Percentiles rank a stretch among this genome's conserved stretches.
These are phyloP conservation scores for Leccinellum albellum DNA, from an alignment of 768 basidiomycete genomes.

Conservation along the genomic window DNA sequence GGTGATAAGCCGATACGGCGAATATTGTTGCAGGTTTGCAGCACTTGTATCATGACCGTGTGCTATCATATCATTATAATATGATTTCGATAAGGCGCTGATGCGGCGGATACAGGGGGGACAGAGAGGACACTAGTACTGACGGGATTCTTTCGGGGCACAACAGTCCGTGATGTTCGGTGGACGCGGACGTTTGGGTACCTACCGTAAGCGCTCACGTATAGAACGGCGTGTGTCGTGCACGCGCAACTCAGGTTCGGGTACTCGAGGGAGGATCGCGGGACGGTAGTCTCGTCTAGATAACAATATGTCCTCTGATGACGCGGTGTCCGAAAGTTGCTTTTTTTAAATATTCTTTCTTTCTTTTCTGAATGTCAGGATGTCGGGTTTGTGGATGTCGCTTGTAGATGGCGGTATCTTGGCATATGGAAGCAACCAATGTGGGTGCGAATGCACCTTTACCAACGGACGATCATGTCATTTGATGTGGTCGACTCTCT, in stretches of 20 bases:
- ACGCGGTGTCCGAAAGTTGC: neutral
- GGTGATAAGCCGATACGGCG: slow-evolving; percentile 11
- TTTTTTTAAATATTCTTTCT: too few species aligned
- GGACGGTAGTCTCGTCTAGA: neutral
- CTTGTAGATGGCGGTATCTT: neutral
- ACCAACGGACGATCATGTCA: neutral
- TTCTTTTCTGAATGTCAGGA: neutral
- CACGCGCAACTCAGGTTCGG: slow-evolving; percentile 3
- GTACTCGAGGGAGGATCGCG: slow-evolving; percentile 2
- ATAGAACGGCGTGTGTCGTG: neutral
- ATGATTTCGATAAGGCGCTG: neutral
- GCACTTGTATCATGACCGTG: neutral
- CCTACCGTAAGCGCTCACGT: neutral
- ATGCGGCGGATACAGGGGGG: slow-evolving; percentile 5
- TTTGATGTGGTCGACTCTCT: neutral
- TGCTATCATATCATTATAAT: neutral
- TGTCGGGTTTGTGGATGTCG: neutral
- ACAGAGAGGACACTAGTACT: neutral
- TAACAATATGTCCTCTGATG: neutral
- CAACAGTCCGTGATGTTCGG: neutral
- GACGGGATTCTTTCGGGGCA: neutral
- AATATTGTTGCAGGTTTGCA: neutral
- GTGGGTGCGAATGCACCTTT: neutral
- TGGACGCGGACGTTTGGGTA: neutral
- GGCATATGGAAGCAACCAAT: neutral